Evolutionary conservation across 2,329 filamentous ascomycete genomes (phyloP), one percentile per base, ranked within the genome.

Genomic region (Ophiocordyceps camponoti-leonardi): DNA sequence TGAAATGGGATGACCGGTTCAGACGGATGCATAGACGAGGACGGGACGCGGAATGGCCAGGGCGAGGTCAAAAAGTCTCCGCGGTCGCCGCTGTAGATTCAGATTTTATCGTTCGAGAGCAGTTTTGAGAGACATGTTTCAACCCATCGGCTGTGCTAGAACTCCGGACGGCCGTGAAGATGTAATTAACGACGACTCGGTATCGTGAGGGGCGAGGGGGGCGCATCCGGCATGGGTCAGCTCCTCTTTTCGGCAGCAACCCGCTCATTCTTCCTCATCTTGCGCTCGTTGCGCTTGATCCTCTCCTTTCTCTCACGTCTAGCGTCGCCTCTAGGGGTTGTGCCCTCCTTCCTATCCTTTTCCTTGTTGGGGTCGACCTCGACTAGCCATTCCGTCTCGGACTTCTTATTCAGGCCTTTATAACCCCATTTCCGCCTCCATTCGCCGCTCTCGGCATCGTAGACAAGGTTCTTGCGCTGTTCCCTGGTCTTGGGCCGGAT

Each of bases 351-450:
- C 44, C 66, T 65, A 58, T 71, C 67, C 37, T 67, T 72, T 65
- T 85, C 81, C 59, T 77, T 78, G 61, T 81, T 77, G 61, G 82
- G 77, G 58, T 94, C 83, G 45, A 98, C 81, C 75, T 96, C 92
- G 48, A 95, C 86, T 54, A 95, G 69, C 84, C 88, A 94, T 57
- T 94, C 81, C 51, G 78, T 72, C 64, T 93, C 81, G 19, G 77
- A 82, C 49, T 80, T 79, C 71, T 92, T 90, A 64, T 92, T 92
- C 62, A 84, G 80, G 49, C 83, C 88, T 68, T 90, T 83, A 68
- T 92, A 94, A 1, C 92, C 92, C 86, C 90, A 98, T 65, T 87
- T 88, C 50, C 85, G 82, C 59, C 86, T 83, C 86, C 87, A 96
- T 61, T 92, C 84, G 52, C 85, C 83, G 30, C 70, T 83, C 48